A percentile compares a stretch with the other conserved stretches of the same genome.
Evolutionary conservation across 306 rosid species (phyloP).

Genomic region (Dryas alaskensis): DNA sequence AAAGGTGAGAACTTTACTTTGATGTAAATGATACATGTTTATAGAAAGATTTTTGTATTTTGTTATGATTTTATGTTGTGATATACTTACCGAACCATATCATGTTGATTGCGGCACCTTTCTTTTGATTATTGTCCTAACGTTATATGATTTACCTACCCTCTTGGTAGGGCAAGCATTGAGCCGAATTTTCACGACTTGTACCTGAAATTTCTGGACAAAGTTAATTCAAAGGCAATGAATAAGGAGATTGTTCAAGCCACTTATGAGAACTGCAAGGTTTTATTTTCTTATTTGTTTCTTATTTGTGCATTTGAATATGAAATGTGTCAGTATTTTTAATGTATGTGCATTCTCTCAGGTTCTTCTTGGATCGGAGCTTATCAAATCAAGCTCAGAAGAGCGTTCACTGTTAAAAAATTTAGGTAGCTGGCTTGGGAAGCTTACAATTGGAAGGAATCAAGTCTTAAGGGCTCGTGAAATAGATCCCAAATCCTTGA

Average conservation of each 20-base stretch:
- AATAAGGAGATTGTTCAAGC: conserved; percentile 87
- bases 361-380: conserved; percentile 98
- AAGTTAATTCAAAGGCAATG: conserved; percentile 76
- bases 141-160: neutral
- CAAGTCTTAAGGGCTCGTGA: conserved; percentile 96
- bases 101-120: neutral
- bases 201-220: conserved; percentile 89
- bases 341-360: conserved; percentile 27
- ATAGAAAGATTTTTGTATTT: neutral
- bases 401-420: conserved; percentile 96
- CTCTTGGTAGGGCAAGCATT: conserved; percentile 81
- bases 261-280: conserved; percentile 98
- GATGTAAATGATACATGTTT: neutral
- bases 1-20: conserved; percentile 52
- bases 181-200: conserved; percentile 96
- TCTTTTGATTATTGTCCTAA: neutral
- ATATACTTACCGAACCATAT: too few relatives aligned
- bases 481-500: conserved; percentile 95
- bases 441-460: conserved; percentile 90
- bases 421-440: conserved; percentile 99
- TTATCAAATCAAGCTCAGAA: conserved; percentile 95
- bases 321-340: neutral
- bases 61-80: neutral
- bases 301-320: conserved; percentile 6
- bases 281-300: conserved; percentile 15